Evolutionary conservation across 352 stramenopile species (phyloP), one percentile per base, ranked within the genome.

Genomic region (Poterioochromonas sp.): DNA sequence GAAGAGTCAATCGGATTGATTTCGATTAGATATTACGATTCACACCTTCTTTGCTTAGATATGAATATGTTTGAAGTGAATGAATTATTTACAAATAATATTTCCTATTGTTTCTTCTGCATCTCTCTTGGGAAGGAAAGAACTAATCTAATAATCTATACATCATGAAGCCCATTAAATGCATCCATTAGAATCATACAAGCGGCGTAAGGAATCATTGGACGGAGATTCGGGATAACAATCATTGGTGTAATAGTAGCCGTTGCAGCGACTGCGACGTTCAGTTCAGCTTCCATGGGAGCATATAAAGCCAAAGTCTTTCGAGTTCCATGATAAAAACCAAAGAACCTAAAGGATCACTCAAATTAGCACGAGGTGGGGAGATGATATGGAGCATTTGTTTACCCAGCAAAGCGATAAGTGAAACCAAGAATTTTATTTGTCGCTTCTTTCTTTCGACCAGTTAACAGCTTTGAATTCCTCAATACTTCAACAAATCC

Each of bases 341-440:
- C 62, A 29, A 71, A 71, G 32, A 71, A 71, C 8, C 54, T 65
- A 65, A 65, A 65, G 8, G 3, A 65, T 39, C 5, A 39, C 12
- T 32, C 3, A 32, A 39, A 65, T 39, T 15, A 65, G 54, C 54
- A 39, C 11, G 3, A 22, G 8, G 26, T 39, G 34, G 54, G 26
- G 8, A 65, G 11, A 39, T 32, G 11, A 15, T 39, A 65, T 39
- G 26, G n/a, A 65, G 54, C 54, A 65, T 26, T 26, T 15, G 15
- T 26, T 65, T 65, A 65, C 54, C 29, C 62, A 44, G 62, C 62
- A 43, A 71, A 71, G 1, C 15, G 62, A 71, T 1, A 8, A 47
- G 62, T 71, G 32, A 47, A 71, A 15, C 34, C 5, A 41, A 71
- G 39, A 3, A 71, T 47, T 71, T 71, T 71, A 22, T 3, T 44